These are phyloP conservation scores for Protomyces macrosporus DNA, from an alignment of 1,139 yeast genomes.

Conservation along the genomic window DNA sequence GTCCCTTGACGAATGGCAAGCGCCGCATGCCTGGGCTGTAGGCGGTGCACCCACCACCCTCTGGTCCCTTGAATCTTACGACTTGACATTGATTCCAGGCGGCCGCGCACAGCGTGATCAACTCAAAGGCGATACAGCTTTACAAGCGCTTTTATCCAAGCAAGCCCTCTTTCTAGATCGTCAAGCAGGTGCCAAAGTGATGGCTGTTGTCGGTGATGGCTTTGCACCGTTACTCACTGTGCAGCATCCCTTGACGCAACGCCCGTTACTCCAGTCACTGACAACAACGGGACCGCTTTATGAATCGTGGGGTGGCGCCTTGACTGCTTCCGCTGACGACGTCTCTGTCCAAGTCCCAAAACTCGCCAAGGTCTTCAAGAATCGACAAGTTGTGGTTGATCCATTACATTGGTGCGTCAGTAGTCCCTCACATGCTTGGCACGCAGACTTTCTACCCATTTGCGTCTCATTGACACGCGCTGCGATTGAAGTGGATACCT, in stretches of 20 bases:
- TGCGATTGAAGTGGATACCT: conserved; percentile 13
- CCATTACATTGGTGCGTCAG: conserved; percentile 14
- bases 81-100: conserved; percentile 13
- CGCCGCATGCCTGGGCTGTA: conserved; percentile 18
- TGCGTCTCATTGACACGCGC: conserved; percentile 6
- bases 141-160: conserved; percentile 6
- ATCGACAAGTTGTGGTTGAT: conserved; percentile 4
- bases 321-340: conserved; percentile 10
- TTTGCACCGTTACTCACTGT: conserved; percentile 14
- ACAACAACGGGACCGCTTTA: conserved; percentile 13
- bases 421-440: conserved; percentile 9
- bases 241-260: conserved; percentile 12
- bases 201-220: conserved; percentile 18
- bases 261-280: conserved; percentile 3
- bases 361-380: conserved; percentile 2
- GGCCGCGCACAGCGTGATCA: conserved; percentile 17
- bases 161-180: conserved; percentile 6
- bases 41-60: not conserved
- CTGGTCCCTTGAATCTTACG: conserved; percentile 9
- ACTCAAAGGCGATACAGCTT: conserved; percentile 7
- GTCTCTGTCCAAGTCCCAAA: conserved; percentile 3
- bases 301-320: conserved; percentile 18
- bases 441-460: conserved; percentile 6
- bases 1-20: conserved; percentile 15
- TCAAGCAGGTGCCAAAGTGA: conserved; percentile 8